Evolutionary conservation across 441 rosid genomes (phyloP).

Genomic region (Brassica balearica): DNA sequence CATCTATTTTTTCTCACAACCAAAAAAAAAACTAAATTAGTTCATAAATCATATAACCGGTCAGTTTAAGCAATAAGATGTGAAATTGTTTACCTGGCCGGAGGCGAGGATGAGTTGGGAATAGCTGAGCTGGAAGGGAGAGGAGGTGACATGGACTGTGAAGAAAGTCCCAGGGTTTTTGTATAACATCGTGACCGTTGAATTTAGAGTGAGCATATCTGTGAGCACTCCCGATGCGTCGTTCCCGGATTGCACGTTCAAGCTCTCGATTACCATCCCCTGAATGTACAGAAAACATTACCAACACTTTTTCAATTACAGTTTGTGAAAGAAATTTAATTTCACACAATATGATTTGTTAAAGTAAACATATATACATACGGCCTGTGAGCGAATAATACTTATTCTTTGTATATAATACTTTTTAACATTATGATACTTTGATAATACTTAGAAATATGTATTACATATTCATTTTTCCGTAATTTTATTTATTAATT

Average conservation of each 20-base stretch:
- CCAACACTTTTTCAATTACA: too few relatives aligned
- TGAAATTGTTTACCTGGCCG: conserved; percentile 59
- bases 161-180: conserved; percentile 77
- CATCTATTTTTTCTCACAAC: conserved; percentile 54
- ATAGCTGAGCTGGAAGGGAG: conserved; percentile 71
- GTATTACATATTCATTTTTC: neutral
- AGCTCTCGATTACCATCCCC: conserved; percentile 78
- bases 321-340: too few relatives aligned
- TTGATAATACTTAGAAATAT: too few relatives aligned
- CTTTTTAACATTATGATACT: too few relatives aligned
- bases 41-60: neutral
- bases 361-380: too few relatives aligned
- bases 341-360: too few relatives aligned
- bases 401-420: too few relatives aligned
- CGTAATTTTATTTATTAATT: neutral
- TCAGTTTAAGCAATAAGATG: conserved; percentile 11
- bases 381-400: too few relatives aligned
- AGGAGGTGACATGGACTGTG: conserved; percentile 84
- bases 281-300: neutral
- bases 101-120: conserved; percentile 79
- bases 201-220: conserved; percentile 82
- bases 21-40: neutral
- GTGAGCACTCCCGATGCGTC: conserved; percentile 80
- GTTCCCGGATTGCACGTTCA: conserved; percentile 80
- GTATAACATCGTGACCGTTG: conserved; percentile 81